phyloP scores from a whole-genome alignment of 805 yeast species.

The Cyberlindnera veronae region DNA sequence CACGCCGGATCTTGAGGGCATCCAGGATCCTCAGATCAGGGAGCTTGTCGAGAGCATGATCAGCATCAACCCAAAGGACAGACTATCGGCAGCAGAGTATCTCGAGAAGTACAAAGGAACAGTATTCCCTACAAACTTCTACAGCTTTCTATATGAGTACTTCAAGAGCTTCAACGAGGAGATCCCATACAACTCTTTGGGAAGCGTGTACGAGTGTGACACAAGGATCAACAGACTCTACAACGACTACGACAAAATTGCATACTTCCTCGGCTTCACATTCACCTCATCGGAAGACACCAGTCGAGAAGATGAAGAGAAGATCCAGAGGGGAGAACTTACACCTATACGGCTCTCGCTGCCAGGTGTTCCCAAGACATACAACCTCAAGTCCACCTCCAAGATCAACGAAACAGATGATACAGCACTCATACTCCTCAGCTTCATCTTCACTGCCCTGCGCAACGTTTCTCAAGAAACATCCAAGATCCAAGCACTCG shows the following conservation, averaged over 20 bases:
- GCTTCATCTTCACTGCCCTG: slow-evolving; percentile 55
- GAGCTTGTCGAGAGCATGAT: slow-evolving; percentile 63
- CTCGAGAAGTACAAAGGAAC: slow-evolving; percentile 46
- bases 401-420: slow-evolving; percentile 33
- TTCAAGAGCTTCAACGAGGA: slow-evolving; percentile 39
- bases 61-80: slow-evolving; percentile 52
- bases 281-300: slow-evolving; percentile 10
- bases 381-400: slow-evolving; percentile 39
- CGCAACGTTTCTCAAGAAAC: slow-evolving; percentile 58
- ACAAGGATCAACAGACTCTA: slow-evolving; percentile 58
- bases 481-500: slow-evolving; percentile 66
- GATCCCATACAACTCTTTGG: slow-evolving; percentile 20
- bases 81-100: slow-evolving; percentile 54
- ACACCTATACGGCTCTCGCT: slow-evolving; percentile 43
- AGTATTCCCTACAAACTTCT: slow-evolving; percentile 67
- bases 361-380: slow-evolving; percentile 48
- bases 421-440: slow-evolving; percentile 55
- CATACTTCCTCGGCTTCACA: slow-evolving; percentile 38
- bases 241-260: slow-evolving; percentile 51
- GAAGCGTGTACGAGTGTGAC: slow-evolving; percentile 43
- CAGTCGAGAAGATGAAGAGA: slow-evolving; percentile 3
- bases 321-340: slow-evolving; percentile 13
- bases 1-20: slow-evolving; percentile 56
- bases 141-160: slow-evolving; percentile 67
- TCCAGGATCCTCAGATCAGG: slow-evolving; percentile 48